A percentile compares a stretch with the other conserved stretches of the same genome.
Evolutionary conservation across 805 yeast species (phyloP).

Genomic region (Lachancea kluyveri): DNA sequence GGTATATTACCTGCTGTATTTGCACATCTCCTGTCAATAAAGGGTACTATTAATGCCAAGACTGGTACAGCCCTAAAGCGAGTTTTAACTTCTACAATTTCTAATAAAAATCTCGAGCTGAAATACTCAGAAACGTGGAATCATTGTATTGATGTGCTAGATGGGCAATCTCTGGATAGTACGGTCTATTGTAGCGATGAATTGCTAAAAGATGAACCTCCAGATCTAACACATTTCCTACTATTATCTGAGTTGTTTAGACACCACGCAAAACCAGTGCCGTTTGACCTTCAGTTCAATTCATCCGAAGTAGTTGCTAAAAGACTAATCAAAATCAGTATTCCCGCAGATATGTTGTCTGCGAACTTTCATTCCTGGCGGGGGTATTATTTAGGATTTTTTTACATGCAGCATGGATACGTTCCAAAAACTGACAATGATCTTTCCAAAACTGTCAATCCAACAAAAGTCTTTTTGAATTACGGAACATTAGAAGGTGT

Average conservation of each 20-base stretch:
- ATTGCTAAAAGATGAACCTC: constrained; percentile 7
- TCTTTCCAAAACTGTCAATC: too few species aligned
- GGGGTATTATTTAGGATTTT: constrained; percentile 11
- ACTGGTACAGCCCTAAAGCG: constrained; percentile 4
- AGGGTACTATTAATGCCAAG: not conserved
- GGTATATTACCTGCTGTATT: constrained; percentile 14
- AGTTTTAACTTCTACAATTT: constrained; percentile 2
- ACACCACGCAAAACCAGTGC: constrained; percentile 9
- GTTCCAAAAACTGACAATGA: too few species aligned
- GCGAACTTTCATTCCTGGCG: constrained; percentile 15
- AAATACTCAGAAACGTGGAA: constrained; percentile 9
- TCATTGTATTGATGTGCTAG: constrained; percentile 12
- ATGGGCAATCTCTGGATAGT: constrained; percentile 6
- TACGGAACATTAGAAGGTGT: too few species aligned
- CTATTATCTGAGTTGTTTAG: constrained; percentile 17
- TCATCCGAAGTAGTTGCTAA: constrained; percentile 5
- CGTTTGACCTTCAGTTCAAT: constrained; percentile 1
- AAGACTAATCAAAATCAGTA: constrained; percentile 7
- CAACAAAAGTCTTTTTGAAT: too few species aligned
- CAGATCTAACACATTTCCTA: constrained; percentile 6
- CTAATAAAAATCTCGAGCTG: not conserved
- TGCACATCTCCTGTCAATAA: constrained; percentile 9
- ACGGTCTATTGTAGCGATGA: constrained; percentile 12
- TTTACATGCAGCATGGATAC: constrained; percentile 3
- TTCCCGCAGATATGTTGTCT: constrained; percentile 7